Conservation (phyloP, 371 early-diverging fungal genomes). For the Fennellomyces sp. region DNA sequence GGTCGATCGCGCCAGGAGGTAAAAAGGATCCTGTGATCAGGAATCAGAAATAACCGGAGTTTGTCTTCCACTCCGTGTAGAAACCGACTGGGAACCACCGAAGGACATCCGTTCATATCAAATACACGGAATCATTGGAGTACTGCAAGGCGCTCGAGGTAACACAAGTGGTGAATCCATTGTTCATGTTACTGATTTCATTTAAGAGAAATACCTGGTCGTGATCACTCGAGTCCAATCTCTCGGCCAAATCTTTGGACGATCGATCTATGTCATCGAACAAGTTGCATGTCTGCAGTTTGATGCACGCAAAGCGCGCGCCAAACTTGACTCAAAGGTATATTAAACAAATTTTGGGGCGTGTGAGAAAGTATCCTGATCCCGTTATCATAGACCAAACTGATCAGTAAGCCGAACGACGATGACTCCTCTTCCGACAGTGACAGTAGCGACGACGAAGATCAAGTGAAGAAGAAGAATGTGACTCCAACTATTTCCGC, state of each 20-base stretch:
- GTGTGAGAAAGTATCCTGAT: too few relatives aligned
- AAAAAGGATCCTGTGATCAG: not conserved
- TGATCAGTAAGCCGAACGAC: not conserved
- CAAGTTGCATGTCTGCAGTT: conserved; percentile 48
- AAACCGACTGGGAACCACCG: conserved; percentile 3
- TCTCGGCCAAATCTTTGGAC: conserved; percentile 48
- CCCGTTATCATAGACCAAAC: not conserved
- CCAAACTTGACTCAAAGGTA: conserved; percentile 15
- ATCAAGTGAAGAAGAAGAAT: not conserved
- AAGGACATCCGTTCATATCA: conserved; percentile 24
- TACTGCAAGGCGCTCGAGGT: conserved; percentile 43
- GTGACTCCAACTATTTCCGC: not conserved
- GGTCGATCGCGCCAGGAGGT: not conserved
- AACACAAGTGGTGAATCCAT: not conserved
- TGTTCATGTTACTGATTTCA: not conserved
- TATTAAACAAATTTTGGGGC: too few relatives aligned
- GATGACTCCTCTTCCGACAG: not conserved
- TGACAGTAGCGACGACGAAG: not conserved
- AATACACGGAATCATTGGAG: conserved; percentile 41
- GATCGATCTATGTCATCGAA: conserved; percentile 47
- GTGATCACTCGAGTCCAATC: conserved; percentile 47
- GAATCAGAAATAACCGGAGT: not conserved
- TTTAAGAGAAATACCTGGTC: conserved; percentile 37
- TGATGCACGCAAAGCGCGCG: conserved; percentile 30
- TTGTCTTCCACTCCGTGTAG: not conserved